Evolutionary conservation across 2,329 filamentous ascomycete genomes (phyloP).

Genomic region (Colletotrichum nymphaeae): DNA sequence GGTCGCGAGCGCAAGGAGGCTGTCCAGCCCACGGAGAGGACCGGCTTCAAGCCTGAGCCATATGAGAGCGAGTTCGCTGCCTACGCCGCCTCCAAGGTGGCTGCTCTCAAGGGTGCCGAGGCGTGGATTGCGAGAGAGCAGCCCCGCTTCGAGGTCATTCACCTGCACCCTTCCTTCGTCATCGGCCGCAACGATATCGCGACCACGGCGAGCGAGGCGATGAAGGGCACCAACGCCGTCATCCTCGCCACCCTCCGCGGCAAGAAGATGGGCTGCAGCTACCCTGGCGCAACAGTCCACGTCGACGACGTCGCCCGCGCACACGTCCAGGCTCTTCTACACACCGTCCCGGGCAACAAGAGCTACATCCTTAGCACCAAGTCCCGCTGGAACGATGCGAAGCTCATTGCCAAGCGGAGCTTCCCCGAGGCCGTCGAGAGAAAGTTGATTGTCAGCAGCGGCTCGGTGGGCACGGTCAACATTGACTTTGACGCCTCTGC

Average conservation of each 20-base stretch:
- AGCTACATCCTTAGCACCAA: constrained; percentile 43
- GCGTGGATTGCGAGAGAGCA: constrained; percentile 45
- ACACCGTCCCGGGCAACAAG: constrained; percentile 44
- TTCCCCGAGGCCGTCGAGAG: constrained; percentile 38
- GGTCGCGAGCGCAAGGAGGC: constrained; percentile 11
- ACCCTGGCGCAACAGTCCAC: constrained; percentile 47
- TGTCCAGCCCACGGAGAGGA: constrained; percentile 13
- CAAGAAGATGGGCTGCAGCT: constrained; percentile 36
- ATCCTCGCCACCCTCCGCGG: constrained; percentile 49
- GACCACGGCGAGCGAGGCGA: constrained; percentile 40
- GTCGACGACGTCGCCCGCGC: constrained; percentile 51
- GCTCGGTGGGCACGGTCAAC: constrained; percentile 17
- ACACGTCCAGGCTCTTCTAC: constrained; percentile 50
- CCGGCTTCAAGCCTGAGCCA: constrained; percentile 28
- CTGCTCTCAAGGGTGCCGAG: constrained; percentile 46
- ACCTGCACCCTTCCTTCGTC: constrained; percentile 50
- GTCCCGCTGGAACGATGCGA: constrained; percentile 50
- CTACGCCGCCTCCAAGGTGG: constrained; percentile 50
- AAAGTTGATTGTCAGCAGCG: constrained; percentile 22
- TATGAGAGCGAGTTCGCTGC: constrained; percentile 44
- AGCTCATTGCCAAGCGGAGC: constrained; percentile 47
- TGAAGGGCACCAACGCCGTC: constrained; percentile 48
- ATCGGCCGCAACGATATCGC: constrained; percentile 50
- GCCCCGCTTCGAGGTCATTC: constrained; percentile 49
- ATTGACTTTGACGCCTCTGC: constrained; percentile 41